These are phyloP conservation scores for Cerioporus squamosus DNA, from an alignment of 1,284 basidiomycete genomes.

Conservation along the genomic window DNA sequence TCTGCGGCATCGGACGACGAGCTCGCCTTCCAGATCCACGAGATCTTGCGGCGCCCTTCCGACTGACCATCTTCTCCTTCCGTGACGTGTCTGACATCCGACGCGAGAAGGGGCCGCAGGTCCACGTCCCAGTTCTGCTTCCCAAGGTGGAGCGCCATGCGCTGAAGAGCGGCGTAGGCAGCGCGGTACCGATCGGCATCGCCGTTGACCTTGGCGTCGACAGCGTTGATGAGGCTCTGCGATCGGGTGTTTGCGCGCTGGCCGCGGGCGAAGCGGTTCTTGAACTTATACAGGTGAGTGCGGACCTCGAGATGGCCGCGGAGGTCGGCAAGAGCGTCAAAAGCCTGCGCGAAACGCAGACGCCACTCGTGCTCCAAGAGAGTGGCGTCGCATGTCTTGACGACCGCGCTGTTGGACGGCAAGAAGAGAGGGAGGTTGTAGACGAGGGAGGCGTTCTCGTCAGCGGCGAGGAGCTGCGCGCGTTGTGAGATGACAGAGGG, in stretches of 20 bases:
- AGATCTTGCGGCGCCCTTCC: too few relatives aligned
- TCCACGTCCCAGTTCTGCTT: background rate
- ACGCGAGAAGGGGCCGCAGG: too few relatives aligned
- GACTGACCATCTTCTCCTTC: too few relatives aligned
- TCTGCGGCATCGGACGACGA: too few relatives aligned
- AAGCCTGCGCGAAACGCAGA: constrained; percentile 33
- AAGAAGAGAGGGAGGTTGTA: too few relatives aligned
- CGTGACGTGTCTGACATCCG: too few relatives aligned
- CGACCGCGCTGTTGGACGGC: too few relatives aligned
- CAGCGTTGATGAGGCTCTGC: background rate
- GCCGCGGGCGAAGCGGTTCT: background rate
- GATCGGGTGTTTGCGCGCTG: background rate
- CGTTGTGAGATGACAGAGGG: background rate
- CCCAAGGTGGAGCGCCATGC: background rate
- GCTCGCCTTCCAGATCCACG: too few relatives aligned
- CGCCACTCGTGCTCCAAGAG: constrained; percentile 28
- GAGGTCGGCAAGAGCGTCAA: constrained; percentile 29
- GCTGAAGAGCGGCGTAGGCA: background rate
- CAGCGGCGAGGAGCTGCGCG: too few relatives aligned
- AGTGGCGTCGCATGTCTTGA: background rate
- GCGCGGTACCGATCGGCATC: background rate
- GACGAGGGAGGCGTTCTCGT: too few relatives aligned
- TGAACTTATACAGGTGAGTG: background rate
- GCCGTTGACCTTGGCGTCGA: background rate
- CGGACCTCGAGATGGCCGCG: constrained; percentile 12